Percentiles rank a stretch among this genome's conserved stretches.
These are phyloP conservation scores for Podospora pseudocomata DNA, from an alignment of 495 filamentous ascomycete species.

Conservation along the genomic window DNA sequence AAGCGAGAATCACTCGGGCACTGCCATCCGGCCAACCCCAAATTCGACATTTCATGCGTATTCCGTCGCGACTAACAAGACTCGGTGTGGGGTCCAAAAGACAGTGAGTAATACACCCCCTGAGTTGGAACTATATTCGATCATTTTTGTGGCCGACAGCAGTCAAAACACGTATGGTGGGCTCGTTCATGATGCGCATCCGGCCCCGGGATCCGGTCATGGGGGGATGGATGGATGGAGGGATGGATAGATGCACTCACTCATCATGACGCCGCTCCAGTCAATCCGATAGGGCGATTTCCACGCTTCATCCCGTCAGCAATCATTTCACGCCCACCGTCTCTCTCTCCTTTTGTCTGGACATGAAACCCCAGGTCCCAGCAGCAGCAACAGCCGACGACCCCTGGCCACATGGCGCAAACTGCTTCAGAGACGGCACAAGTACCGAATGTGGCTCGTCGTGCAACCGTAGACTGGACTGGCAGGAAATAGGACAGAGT, in stretches of 20 bases:
- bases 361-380: constrained; percentile 1
- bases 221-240: background rate
- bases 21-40: background rate
- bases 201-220: background rate
- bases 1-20: background rate
- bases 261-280: background rate
- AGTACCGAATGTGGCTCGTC: constrained; percentile 2
- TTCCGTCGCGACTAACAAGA: background rate
- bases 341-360: background rate
- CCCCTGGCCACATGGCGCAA: background rate
- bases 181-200: background rate
- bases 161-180: background rate
- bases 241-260: background rate
- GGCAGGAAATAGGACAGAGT: background rate
- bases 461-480: background rate
- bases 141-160: background rate
- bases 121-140: background rate
- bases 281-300: background rate
- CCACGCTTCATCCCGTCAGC: background rate
- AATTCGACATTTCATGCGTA: background rate
- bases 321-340: background rate
- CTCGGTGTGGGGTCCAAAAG: background rate
- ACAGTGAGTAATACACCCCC: background rate
- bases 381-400: background rate
- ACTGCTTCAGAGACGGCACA: background rate